Base-by-base conservation (phyloP, 345 rosid species). In the Aquilaria yunnanensis region DNA sequence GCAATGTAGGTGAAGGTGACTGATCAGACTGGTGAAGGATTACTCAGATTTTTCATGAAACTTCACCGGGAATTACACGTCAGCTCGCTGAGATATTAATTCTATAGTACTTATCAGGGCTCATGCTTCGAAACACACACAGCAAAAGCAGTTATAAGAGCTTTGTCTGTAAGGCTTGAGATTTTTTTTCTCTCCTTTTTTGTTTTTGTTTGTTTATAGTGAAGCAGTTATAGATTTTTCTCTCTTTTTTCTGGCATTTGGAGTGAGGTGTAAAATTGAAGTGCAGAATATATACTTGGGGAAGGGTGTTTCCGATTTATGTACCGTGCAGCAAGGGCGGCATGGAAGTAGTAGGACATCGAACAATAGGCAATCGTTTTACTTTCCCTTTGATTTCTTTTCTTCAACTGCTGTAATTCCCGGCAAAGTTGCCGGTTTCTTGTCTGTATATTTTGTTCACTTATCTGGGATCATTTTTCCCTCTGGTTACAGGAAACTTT, bases 251-350 rank as follows among this genome's bases (percentile, higher is more conserved):
- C 65, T 78, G 73, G 77, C 74, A 73, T 72, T 78, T 75, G 43
- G 80, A 78, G 77, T 80, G 87, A 75, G 83, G 75, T 78, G 83
- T 85, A 85, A 77, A 77, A 80, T 78, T 75, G 51, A 81, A 77
- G 74, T 75, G 81, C 79, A 77, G 82, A 64, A 69, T 73, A 67
- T 71, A 74, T 76, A 70, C 78, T 78, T 72, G 30, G 66, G 23
- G 77, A 76, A 74, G 85, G 76, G 76, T 66, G 75, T 68, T 75
- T 73, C 72, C 52, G 34, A 67, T 74, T 73, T 76, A 68, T 57
- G 62, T 71, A 67, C 68, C 53, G 61, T 72, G 72, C 82, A 74
- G 76, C 75, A 62, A 54, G 81, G 60, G 57, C 70, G 70, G 63
- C 62, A 41, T 43, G 51, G 62, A 67, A 53, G 64, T 65, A 47